Percentiles rank a stretch among this genome's conserved stretches.
These are phyloP conservation scores for Corylus heterophylla DNA, from an alignment of 306 rosid genomes.

Conservation along the genomic window DNA sequence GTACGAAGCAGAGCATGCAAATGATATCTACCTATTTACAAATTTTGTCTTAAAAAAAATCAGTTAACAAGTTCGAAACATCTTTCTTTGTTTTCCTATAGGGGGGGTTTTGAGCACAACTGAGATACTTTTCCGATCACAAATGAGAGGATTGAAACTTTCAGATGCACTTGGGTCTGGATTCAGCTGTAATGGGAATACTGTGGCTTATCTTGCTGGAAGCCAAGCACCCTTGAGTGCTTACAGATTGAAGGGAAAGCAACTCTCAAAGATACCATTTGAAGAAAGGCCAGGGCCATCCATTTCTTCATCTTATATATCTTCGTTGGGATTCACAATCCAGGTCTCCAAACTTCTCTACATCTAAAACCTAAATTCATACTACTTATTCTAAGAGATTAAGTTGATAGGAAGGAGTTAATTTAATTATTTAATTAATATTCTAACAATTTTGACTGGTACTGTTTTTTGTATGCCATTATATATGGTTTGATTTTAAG, in stretches of 20 bases:
- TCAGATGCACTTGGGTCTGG: slow-evolving; percentile 40
- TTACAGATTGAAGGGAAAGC: slow-evolving; percentile 31
- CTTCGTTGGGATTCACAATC: slow-evolving; percentile 40
- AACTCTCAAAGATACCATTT: slow-evolving; percentile 28
- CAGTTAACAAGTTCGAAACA: neutral
- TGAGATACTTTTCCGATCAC: slow-evolving; percentile 39
- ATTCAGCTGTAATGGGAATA: slow-evolving; percentile 43
- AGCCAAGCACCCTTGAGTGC: slow-evolving; percentile 30
- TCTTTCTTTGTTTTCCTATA: slow-evolving; percentile 4
- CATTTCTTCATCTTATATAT: slow-evolving; percentile 36
- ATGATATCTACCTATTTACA: neutral
- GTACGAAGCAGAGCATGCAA: slow-evolving; percentile 15
- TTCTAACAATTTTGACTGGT: too few relatives aligned
- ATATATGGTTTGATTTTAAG: too few relatives aligned
- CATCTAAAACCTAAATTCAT: neutral
- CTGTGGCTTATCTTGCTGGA: slow-evolving; percentile 44
- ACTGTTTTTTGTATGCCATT: too few relatives aligned
- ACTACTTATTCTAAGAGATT: too few relatives aligned
- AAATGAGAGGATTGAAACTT: slow-evolving; percentile 38
- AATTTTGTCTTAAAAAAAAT: neutral
- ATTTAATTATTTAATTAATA: too few relatives aligned
- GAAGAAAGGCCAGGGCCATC: slow-evolving; percentile 43
- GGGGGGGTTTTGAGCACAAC: slow-evolving; percentile 45
- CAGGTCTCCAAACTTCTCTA: slow-evolving; percentile 26
- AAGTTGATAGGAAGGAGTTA: too few relatives aligned